phyloP scores from a whole-genome alignment of 805 yeast genomes.

The Millerozyma miso region DNA sequence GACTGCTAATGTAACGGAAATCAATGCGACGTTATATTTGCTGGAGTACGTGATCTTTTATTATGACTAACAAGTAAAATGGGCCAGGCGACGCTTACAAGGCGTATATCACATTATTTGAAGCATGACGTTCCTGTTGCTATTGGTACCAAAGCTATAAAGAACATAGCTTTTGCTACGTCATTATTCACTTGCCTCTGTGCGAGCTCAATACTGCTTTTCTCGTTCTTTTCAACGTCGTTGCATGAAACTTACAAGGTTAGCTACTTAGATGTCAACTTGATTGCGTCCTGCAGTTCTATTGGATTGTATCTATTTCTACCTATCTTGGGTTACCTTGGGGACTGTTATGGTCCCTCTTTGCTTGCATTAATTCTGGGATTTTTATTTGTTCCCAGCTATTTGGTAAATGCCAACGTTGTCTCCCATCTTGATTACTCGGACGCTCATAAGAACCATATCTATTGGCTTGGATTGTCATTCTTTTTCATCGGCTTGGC shows the following conservation, averaged over 20 bases:
- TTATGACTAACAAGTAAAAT: not conserved
- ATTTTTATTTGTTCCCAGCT: slow-evolving; percentile 64
- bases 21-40: too few relatives aligned
- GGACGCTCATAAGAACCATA: slow-evolving; percentile 4
- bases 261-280: slow-evolving; percentile 60
- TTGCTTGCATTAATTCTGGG: slow-evolving; percentile 59
- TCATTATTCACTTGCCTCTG: slow-evolving; percentile 64
- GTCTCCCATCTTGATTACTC: slow-evolving; percentile 9
- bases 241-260: slow-evolving; percentile 58
- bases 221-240: slow-evolving; percentile 73
- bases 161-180: slow-evolving; percentile 49
- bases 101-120: slow-evolving; percentile 14
- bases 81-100: slow-evolving; percentile 5
- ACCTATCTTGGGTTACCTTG: slow-evolving; percentile 76
- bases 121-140: slow-evolving; percentile 38
- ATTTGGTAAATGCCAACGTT: slow-evolving; percentile 34
- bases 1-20: too few relatives aligned
- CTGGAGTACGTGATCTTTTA: too few relatives aligned
- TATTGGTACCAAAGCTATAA: slow-evolving; percentile 40
- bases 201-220: slow-evolving; percentile 78
- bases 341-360: slow-evolving; percentile 84
- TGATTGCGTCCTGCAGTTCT: slow-evolving; percentile 68
- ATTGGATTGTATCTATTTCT: slow-evolving; percentile 82
- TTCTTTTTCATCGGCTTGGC: slow-evolving; percentile 65
- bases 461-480: slow-evolving; percentile 37